Conservation (phyloP, 345 rosid species). For the Kernera saxatilis region DNA sequence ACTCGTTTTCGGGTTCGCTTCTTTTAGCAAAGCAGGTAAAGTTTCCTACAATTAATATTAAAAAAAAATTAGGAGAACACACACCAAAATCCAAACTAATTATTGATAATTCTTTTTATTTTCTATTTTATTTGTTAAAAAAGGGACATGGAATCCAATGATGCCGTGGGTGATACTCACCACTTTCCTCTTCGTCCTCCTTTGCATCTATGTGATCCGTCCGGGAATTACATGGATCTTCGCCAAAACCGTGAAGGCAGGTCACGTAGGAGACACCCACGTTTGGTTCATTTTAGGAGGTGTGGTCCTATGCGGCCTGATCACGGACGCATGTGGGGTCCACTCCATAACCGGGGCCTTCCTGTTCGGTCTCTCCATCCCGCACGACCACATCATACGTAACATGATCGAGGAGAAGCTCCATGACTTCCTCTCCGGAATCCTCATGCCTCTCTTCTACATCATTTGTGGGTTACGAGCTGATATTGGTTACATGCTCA, state of each 20-base stretch:
- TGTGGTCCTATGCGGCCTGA: slow-evolving; percentile 44
- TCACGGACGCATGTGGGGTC: slow-evolving; percentile 52
- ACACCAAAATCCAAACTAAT: background rate
- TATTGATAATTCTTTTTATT: background rate
- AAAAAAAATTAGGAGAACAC: background rate
- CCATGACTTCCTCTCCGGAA: slow-evolving; percentile 42
- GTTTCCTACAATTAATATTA: background rate
- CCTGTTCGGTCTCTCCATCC: slow-evolving; percentile 58
- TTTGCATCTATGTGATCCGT: slow-evolving; percentile 40
- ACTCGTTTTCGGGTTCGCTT: slow-evolving; percentile 37
- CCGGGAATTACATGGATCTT: slow-evolving; percentile 45
- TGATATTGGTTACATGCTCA: slow-evolving; percentile 21
- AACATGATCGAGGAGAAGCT: slow-evolving; percentile 40
- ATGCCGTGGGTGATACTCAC: slow-evolving; percentile 22
- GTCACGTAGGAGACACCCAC: slow-evolving; percentile 37
- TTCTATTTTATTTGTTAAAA: background rate
- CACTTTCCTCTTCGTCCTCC: slow-evolving; percentile 27
- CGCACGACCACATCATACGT: slow-evolving; percentile 35
- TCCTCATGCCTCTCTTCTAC: slow-evolving; percentile 52
- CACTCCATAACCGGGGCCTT: slow-evolving; percentile 64
- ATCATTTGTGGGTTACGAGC: slow-evolving; percentile 38
- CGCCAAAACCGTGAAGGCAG: slow-evolving; percentile 20
- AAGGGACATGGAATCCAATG: slow-evolving; percentile 26
- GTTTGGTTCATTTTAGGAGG: slow-evolving; percentile 49
- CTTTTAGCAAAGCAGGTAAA: slow-evolving; percentile 18